These are phyloP conservation scores for Besnoitia besnoiti DNA, from an alignment of 169 alveolate genomes.

Conservation along the genomic window DNA sequence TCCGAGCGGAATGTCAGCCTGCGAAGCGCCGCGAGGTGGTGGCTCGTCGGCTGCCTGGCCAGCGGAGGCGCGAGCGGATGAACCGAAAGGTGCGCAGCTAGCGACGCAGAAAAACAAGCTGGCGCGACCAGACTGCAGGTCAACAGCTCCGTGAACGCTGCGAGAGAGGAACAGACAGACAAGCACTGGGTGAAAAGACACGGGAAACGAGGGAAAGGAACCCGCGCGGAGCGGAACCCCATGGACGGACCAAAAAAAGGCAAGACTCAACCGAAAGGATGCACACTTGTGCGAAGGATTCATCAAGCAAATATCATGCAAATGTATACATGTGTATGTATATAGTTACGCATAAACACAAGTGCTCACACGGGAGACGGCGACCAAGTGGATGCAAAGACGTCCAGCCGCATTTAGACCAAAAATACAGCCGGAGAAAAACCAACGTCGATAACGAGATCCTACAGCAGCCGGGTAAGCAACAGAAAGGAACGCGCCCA, in stretches of 20 bases:
- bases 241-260: not conserved
- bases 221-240: not conserved
- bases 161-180: not conserved
- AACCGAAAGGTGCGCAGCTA: not conserved
- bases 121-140: conserved; percentile 47
- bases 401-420: no score
- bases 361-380: no score
- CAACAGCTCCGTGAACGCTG: conserved; percentile 46
- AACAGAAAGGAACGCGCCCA: no score
- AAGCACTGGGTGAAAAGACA: not conserved
- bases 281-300: no score
- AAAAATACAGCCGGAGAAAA: no score
- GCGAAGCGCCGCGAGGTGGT: not conserved
- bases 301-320: no score
- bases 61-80: conserved; percentile 31
- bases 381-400: no score
- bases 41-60: not conserved
- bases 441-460: no score
- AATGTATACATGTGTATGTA: no score
- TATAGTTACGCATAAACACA: no score
- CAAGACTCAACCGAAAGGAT: no score
- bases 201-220: not conserved
- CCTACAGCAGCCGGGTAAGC: no score
- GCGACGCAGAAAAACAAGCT: not conserved
- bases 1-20: not conserved